These are phyloP conservation scores for Phytophthora gonapodyides DNA, from an alignment of 352 stramenopile species.

Conservation along the genomic window DNA sequence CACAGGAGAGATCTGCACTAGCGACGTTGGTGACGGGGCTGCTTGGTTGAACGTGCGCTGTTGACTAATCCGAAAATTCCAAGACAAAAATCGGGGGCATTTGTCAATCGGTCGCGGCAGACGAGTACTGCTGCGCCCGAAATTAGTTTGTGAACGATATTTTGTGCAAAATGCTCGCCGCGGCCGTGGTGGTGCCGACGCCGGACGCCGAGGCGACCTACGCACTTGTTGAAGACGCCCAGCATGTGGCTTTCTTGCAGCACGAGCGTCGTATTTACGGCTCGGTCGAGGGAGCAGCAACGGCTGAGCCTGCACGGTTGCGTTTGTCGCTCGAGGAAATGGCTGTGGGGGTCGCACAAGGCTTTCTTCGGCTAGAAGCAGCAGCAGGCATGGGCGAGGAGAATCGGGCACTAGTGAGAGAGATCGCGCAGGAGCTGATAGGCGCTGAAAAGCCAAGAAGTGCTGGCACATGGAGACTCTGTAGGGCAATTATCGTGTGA, in stretches of 20 bases:
- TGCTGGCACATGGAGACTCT: conserved; percentile 25
- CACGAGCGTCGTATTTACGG: conserved; percentile 36
- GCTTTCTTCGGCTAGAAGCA: conserved; percentile 42
- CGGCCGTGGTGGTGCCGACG: conserved; percentile 20
- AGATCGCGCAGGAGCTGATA: conserved; percentile 20
- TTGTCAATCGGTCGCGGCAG: no score
- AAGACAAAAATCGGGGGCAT: no score
- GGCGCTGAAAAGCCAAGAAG: not conserved
- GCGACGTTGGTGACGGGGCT: not conserved
- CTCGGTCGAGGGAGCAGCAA: conserved; percentile 17
- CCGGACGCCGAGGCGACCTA: conserved; percentile 25
- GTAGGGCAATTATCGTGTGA: conserved; percentile 16
- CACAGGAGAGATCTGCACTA: not conserved
- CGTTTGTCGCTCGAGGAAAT: conserved; percentile 60
- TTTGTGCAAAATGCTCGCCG: no score
- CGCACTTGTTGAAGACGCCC: conserved; percentile 29
- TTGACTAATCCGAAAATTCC: no score
- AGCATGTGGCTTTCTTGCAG: conserved; percentile 25
- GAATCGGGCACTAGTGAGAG: conserved; percentile 5
- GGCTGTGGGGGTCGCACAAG: conserved; percentile 38
- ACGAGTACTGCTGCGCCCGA: no score
- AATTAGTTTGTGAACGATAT: no score
- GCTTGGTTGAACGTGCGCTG: conserved; percentile 2
- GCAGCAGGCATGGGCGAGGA: conserved; percentile 1
- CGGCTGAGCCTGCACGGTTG: conserved; percentile 16